These are phyloP conservation scores for Hsuehochloa calcarea DNA, from an alignment of 176 grass and related monocot genomes.

Conservation along the genomic window DNA sequence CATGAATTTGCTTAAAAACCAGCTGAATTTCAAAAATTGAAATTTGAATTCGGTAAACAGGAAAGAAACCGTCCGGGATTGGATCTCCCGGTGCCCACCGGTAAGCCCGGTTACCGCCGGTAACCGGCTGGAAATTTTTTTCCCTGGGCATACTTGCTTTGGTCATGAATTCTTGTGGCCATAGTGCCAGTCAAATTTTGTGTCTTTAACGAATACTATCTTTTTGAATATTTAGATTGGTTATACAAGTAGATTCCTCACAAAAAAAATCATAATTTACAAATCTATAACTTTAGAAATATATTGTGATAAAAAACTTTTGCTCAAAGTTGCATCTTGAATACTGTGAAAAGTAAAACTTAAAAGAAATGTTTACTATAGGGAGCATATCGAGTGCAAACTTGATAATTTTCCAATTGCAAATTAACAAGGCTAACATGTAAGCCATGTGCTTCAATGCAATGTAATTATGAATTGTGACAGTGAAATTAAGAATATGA, in stretches of 20 bases:
- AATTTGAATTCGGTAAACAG: no score
- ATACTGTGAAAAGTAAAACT: neutral
- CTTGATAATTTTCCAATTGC: neutral
- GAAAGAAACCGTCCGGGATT: no score
- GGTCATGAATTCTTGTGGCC: neutral
- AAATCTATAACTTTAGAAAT: neutral
- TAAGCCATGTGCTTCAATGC: neutral
- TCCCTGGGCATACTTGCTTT: slow-evolving; percentile 12
- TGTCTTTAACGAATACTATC: slow-evolving; percentile 1
- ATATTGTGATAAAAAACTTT: neutral
- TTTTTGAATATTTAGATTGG: slow-evolving; percentile 2
- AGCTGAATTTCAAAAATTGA: no score
- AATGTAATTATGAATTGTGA: neutral
- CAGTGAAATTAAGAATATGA: neutral
- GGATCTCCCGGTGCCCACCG: no score
- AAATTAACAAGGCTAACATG: no score
- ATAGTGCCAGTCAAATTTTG: slow-evolving; percentile 2
- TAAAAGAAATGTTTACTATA: neutral
- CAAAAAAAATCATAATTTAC: neutral
- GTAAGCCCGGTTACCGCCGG: no score
- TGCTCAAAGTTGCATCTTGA: neutral
- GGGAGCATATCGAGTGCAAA: neutral
- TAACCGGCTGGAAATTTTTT: no score
- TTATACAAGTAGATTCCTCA: slow-evolving; percentile 3
- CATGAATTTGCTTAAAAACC: no score